phyloP scores from a whole-genome alignment of 129 eudicot genomes.

The Centrapalus pauciflorus region DNA sequence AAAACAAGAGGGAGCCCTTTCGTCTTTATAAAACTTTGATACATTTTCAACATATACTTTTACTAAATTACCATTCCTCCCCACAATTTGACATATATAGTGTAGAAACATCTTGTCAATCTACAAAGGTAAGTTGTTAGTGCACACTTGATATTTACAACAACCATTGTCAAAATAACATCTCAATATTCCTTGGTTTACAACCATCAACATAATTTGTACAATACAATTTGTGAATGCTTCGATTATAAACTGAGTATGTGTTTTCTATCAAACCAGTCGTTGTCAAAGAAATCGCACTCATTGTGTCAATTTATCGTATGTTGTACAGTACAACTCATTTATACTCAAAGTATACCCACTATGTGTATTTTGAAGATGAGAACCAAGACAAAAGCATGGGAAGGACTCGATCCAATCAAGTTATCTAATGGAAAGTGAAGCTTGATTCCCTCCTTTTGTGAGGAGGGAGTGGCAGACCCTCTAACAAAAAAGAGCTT shows the following conservation, averaged over 20 bases:
- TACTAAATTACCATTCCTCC: too few species aligned
- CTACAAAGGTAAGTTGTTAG: too few species aligned
- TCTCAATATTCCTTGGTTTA: background rate
- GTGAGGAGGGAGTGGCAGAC: conserved; percentile 23
- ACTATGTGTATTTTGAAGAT: background rate
- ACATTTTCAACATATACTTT: too few species aligned
- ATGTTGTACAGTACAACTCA: conserved; percentile 14
- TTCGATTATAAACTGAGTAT: background rate
- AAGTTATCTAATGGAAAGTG: conserved; percentile 28
- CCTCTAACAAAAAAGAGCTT: background rate
- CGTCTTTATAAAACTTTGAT: too few species aligned
- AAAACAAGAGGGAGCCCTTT: too few species aligned
- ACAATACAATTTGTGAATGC: background rate
- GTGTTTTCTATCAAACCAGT: conserved; percentile 14
- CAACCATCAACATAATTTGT: background rate
- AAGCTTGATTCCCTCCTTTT: conserved; percentile 25
- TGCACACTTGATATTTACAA: background rate
- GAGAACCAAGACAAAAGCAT: conserved; percentile 22
- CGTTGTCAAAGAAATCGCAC: conserved; percentile 11
- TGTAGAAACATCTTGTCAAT: too few species aligned
- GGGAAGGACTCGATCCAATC: conserved; percentile 22
- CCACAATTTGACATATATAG: too few species aligned
- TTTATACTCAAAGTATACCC: background rate
- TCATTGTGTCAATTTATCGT: background rate
- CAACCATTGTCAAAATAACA: background rate